Percentiles rank a stretch among this genome's conserved stretches.
phyloP scores from a whole-genome alignment of 2,329 filamentous ascomycete genomes.

The Dryadomyces sulphureus region DNA sequence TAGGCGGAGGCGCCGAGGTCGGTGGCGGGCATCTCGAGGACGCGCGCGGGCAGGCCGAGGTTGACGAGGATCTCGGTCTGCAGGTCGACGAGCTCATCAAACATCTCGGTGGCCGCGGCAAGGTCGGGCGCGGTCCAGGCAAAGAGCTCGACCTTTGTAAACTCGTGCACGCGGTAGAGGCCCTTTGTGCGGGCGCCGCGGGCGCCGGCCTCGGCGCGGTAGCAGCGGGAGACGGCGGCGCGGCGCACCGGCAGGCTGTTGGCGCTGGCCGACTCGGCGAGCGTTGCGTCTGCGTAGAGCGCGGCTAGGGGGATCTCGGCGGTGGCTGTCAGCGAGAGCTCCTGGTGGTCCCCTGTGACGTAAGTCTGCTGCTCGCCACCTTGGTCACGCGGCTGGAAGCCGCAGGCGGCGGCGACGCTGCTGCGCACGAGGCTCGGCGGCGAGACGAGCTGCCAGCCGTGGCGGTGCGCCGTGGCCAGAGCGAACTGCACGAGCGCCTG shows the following conservation, averaged over 20 bases:
- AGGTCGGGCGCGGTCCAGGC: slow-evolving; percentile 61
- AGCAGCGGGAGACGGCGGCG: slow-evolving; percentile 82
- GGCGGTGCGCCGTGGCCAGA: slow-evolving; percentile 52
- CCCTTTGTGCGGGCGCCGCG: slow-evolving; percentile 85
- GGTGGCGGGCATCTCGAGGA: slow-evolving; percentile 80
- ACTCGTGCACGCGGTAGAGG: slow-evolving; percentile 92
- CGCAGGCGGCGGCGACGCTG: slow-evolving; percentile 80
- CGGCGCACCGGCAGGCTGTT: slow-evolving; percentile 60
- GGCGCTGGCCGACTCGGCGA: no score
- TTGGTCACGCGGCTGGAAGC: slow-evolving; percentile 84
- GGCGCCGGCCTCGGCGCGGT: slow-evolving; percentile 85
- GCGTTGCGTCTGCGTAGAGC: slow-evolving; percentile 72
- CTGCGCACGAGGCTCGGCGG: slow-evolving; percentile 86
- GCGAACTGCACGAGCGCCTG: slow-evolving; percentile 86
- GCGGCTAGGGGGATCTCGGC: slow-evolving; percentile 90
- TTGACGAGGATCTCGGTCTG: slow-evolving; percentile 70
- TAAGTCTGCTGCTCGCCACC: slow-evolving; percentile 91
- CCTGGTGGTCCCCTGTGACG: slow-evolving; percentile 43
- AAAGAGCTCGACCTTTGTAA: slow-evolving; percentile 97
- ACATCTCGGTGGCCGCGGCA: slow-evolving; percentile 39
- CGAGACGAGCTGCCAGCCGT: slow-evolving; percentile 67
- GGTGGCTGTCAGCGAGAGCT: slow-evolving; percentile 55
- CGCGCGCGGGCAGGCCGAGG: slow-evolving; percentile 69
- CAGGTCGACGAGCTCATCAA: slow-evolving; percentile 74
- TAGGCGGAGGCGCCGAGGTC: slow-evolving; percentile 82